Evolutionary conservation across 1,139 yeast genomes (phyloP).

Genomic region (Blastobotrys malaysiensis): DNA sequence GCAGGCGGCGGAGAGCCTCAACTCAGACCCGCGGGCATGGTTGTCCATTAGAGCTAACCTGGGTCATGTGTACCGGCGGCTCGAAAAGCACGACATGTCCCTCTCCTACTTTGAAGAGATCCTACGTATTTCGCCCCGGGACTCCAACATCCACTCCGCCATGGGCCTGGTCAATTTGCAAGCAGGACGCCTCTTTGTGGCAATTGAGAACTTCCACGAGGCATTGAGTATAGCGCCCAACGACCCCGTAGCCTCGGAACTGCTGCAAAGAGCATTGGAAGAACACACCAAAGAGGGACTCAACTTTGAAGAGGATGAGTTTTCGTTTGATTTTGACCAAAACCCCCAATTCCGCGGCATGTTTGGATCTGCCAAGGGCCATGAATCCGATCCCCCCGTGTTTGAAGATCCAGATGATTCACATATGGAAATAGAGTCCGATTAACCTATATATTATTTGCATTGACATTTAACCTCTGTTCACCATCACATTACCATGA

Average conservation of each 20-base stretch:
- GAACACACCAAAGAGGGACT: slow-evolving; percentile 40
- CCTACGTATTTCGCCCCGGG: slow-evolving; percentile 60
- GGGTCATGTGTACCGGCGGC: slow-evolving; percentile 82
- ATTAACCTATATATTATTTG: slow-evolving; percentile 9
- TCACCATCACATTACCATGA: too few relatives aligned
- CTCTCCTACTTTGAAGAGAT: slow-evolving; percentile 74
- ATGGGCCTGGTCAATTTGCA: slow-evolving; percentile 79
- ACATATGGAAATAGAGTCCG: slow-evolving; percentile 23
- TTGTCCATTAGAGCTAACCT: slow-evolving; percentile 80
- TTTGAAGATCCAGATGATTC: slow-evolving; percentile 20
- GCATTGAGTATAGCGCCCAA: slow-evolving; percentile 76
- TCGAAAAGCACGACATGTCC: slow-evolving; percentile 57
- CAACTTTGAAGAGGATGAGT: slow-evolving; percentile 13
- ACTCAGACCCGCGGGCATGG: slow-evolving; percentile 81
- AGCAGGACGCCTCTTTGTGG: slow-evolving; percentile 55
- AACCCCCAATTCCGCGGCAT: slow-evolving; percentile 14
- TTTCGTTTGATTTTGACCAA: slow-evolving; percentile 13
- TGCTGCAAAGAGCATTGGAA: slow-evolving; percentile 75
- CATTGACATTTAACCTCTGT: background rate
- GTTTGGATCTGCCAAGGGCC: slow-evolving; percentile 8
- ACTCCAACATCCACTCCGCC: slow-evolving; percentile 73
- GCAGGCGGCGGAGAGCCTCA: slow-evolving; percentile 59
- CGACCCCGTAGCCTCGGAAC: slow-evolving; percentile 80
- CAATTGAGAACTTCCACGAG: slow-evolving; percentile 72
- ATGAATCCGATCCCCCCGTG: slow-evolving; percentile 7